A percentile compares a stretch with the other conserved stretches of the same genome.
Evolutionary conservation across 1,284 basidiomycete species (phyloP).

Genomic region (Austroboletus niveus): DNA sequence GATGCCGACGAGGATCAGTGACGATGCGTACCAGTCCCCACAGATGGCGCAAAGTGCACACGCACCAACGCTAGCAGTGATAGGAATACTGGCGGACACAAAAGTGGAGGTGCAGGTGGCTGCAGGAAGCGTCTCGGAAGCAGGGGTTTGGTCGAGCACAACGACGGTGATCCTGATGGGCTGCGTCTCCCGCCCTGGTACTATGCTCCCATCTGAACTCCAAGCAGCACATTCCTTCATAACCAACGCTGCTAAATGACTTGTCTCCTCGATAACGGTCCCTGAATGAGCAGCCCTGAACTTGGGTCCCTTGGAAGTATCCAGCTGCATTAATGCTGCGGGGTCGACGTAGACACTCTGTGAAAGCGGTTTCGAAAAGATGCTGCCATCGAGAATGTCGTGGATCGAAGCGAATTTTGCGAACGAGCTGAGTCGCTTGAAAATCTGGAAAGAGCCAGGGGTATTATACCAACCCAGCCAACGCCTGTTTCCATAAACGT

Average conservation of each 20-base stretch:
- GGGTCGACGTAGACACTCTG: background rate
- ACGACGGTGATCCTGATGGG: background rate
- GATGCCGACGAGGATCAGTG: background rate
- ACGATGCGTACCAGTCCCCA: background rate
- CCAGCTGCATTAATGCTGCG: background rate
- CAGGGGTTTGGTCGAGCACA: background rate
- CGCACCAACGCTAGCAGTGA: background rate
- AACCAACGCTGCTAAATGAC: background rate
- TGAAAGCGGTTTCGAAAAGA: background rate
- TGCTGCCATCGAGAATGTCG: background rate
- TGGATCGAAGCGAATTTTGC: background rate
- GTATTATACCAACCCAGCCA: background rate
- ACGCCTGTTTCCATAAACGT: background rate
- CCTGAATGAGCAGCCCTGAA: background rate
- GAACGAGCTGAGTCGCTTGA: background rate
- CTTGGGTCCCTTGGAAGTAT: background rate
- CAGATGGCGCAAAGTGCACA: background rate
- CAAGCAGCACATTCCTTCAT: background rate
- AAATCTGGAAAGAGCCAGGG: background rate
- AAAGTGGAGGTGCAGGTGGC: background rate
- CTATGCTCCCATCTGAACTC: background rate
- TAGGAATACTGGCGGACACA: background rate
- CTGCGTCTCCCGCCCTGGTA: background rate
- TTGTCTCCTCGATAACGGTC: background rate
- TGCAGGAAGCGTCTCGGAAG: background rate